A percentile compares a stretch with the other conserved stretches of the same genome.
Conservation (phyloP, 2,329 filamentous ascomycete species). For the Fusarium secorum region DNA sequence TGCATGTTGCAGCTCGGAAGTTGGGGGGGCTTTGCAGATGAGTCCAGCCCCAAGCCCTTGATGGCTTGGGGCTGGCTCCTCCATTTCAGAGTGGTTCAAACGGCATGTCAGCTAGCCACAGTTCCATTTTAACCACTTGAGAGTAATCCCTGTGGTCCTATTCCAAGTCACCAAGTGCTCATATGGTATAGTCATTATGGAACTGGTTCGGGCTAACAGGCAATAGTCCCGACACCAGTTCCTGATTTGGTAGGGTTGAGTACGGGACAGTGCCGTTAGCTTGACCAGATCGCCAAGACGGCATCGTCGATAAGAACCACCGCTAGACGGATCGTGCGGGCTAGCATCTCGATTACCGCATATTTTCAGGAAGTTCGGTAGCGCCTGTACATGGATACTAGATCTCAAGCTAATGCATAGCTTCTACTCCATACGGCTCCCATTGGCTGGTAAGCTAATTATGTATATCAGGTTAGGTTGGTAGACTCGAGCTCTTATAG, state of each 20-base stretch:
- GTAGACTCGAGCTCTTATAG: too few relatives aligned
- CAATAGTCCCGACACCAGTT: background rate
- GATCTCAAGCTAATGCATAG: too few relatives aligned
- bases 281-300: background rate
- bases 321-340: background rate
- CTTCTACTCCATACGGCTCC: too few relatives aligned
- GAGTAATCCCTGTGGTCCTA: rapidly evolving
- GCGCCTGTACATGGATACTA: too few relatives aligned
- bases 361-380: too few relatives aligned
- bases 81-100: background rate
- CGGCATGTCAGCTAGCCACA: background rate
- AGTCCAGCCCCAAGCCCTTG: background rate
- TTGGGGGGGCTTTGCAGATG: background rate
- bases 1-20: background rate
- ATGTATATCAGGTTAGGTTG: too few relatives aligned
- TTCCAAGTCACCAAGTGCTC: background rate
- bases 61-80: background rate
- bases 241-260: background rate
- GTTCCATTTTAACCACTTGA: background rate
- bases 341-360: too few relatives aligned
- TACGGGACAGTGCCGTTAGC: background rate
- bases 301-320: background rate
- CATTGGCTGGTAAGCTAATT: too few relatives aligned
- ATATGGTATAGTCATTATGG: background rate
- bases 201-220: background rate